Evolutionary conservation across 805 yeast species (phyloP).

Genomic region (Crinitomyces ghanaensis): DNA sequence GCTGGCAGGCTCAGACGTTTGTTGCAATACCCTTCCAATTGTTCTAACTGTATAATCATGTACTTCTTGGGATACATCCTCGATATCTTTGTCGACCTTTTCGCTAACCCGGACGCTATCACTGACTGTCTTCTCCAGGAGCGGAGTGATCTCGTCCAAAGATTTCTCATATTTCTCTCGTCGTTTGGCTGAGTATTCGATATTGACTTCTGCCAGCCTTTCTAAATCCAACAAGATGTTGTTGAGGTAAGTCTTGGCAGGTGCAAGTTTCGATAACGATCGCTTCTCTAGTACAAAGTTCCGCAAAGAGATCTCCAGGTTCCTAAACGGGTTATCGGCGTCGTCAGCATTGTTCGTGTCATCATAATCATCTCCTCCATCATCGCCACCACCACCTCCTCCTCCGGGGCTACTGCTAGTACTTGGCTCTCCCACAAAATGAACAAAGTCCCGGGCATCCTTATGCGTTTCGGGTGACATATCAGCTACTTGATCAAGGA

Average conservation of each 20-base stretch:
- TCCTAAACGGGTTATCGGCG: slow-evolving; percentile 41
- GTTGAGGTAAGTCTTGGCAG: slow-evolving; percentile 77
- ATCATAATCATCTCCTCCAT: slow-evolving; percentile 22
- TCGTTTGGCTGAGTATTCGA: slow-evolving; percentile 40
- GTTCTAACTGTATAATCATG: slow-evolving; percentile 49
- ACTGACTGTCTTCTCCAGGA: slow-evolving; percentile 41
- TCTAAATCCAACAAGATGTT: slow-evolving; percentile 60
- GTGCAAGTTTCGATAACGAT: slow-evolving; percentile 75
- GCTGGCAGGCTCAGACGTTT: slow-evolving; percentile 37
- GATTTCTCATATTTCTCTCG: slow-evolving; percentile 36
- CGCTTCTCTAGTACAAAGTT: slow-evolving; percentile 83
- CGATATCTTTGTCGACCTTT: slow-evolving; percentile 51
- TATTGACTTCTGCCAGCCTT: slow-evolving; percentile 50
- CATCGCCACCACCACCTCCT: slow-evolving; percentile 25
- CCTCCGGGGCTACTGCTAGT: slow-evolving; percentile 36
- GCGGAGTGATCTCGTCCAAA: slow-evolving; percentile 50
- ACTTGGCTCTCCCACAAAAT: slow-evolving; percentile 82
- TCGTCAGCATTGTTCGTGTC: slow-evolving; percentile 20
- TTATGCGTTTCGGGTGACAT: slow-evolving; percentile 88
- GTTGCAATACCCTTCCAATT: slow-evolving; percentile 31
- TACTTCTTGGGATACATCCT: slow-evolving; percentile 42
- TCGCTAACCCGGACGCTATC: slow-evolving; percentile 47
- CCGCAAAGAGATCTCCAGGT: slow-evolving; percentile 72
- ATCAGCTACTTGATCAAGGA: slow-evolving; percentile 72
- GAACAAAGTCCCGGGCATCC: slow-evolving; percentile 82